phyloP scores from a whole-genome alignment of 331 rosid genomes.

The Quercus tomentella region DNA sequence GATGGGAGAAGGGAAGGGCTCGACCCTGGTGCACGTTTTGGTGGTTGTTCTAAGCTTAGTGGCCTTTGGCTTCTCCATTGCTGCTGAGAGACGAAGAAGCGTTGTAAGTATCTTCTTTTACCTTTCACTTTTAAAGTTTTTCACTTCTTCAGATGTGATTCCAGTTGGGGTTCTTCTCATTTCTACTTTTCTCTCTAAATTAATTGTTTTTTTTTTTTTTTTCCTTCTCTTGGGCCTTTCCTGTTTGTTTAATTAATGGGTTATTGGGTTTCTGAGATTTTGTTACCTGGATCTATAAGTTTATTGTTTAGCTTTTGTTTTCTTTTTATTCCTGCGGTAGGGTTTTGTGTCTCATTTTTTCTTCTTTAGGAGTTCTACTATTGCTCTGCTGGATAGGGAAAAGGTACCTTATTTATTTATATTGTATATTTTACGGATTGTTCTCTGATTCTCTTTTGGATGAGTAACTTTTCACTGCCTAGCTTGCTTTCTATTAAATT shows the following conservation, averaged over 20 bases:
- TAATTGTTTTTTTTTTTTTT: not conserved
- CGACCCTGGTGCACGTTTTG: conserved; percentile 73
- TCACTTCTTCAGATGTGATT: not conserved
- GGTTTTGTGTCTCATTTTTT: not conserved
- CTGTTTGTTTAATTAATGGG: not conserved
- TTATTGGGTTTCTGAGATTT: not conserved
- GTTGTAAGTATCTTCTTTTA: conserved; percentile 37
- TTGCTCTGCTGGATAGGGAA: not conserved
- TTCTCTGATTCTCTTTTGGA: not conserved
- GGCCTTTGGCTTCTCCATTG: conserved; percentile 96
- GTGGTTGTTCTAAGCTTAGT: conserved; percentile 63
- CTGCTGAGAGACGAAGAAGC: conserved; percentile 90
- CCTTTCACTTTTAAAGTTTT: not conserved
- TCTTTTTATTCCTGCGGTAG: not conserved
- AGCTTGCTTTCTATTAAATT: not conserved
- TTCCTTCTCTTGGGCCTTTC: not conserved
- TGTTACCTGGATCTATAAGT: not conserved
- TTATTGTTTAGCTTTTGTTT: not conserved
- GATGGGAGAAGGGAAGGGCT: conserved; percentile 85
- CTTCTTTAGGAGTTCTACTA: not conserved
- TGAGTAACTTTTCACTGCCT: not conserved
- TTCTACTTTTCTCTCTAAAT: not conserved
- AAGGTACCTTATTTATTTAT: not conserved
- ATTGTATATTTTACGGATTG: not conserved
- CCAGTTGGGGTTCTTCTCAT: not conserved